phyloP scores from a whole-genome alignment of 2,329 filamentous ascomycete species.

The Septoria petroselini region DNA sequence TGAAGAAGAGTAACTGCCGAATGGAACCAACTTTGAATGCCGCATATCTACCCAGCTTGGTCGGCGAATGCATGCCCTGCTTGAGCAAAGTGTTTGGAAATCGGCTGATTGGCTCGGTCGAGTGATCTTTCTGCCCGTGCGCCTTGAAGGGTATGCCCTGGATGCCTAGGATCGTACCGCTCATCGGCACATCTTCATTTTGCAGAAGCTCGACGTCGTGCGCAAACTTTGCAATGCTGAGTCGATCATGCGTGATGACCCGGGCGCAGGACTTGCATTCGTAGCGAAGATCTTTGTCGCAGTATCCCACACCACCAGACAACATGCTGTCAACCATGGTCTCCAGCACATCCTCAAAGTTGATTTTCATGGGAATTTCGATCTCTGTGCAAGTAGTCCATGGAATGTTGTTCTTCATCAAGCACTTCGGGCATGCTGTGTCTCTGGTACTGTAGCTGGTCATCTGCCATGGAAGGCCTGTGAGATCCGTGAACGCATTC shows the following conservation, averaged over 20 bases:
- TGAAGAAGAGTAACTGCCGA: not conserved
- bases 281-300: conserved; percentile 54
- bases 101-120: conserved; percentile 20
- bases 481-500: conserved; percentile 48
- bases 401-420: conserved; percentile 39
- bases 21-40: conserved; percentile 28
- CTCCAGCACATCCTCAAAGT: conserved; percentile 20
- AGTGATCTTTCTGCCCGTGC: conserved; percentile 29
- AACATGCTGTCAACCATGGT: conserved; percentile 39
- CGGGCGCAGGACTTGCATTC: conserved; percentile 53
- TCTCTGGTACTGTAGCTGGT: conserved; percentile 51
- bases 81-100: conserved; percentile 43
- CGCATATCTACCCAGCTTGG: conserved; percentile 37
- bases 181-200: conserved; percentile 54
- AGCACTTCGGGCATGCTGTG: conserved; percentile 58
- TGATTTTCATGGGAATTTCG: not conserved
- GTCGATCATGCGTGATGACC: conserved; percentile 54
- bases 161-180: conserved; percentile 62
- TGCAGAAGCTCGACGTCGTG: conserved; percentile 54
- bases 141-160: conserved; percentile 50
- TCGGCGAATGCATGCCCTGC: conserved; percentile 15
- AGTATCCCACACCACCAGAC: conserved; percentile 55
- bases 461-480: conserved; percentile 56
- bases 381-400: conserved; percentile 57
- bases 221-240: conserved; percentile 62